Conservation (phyloP, 495 filamentous ascomycete genomes). For the Astrocystis sublimbata region DNA sequence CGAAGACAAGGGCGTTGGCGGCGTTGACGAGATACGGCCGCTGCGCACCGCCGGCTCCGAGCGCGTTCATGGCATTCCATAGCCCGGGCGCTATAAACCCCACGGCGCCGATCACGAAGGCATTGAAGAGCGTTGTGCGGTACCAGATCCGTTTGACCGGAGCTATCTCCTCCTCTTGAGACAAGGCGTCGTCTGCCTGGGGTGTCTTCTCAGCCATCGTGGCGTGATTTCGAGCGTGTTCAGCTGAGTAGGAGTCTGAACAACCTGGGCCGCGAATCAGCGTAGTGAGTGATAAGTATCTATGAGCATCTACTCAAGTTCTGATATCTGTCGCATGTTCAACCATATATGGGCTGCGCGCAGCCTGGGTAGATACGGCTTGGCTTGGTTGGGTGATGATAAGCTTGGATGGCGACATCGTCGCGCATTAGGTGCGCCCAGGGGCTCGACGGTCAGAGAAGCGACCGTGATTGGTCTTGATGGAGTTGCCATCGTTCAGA, state of each 20-base stretch:
- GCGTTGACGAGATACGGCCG: conserved; percentile 59
- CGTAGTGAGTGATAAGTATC: not conserved
- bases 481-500: not conserved
- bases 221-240: not conserved
- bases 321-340: not conserved
- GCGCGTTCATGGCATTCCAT: conserved; percentile 59
- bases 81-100: conserved; percentile 60
- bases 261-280: not conserved
- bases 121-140: conserved; percentile 56
- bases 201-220: conserved; percentile 15
- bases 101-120: conserved; percentile 56
- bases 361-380: not conserved
- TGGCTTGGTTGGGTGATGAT: conserved; percentile 26
- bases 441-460: not conserved
- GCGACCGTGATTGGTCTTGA: not conserved
- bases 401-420: conserved; percentile 31
- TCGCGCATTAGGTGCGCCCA: not conserved
- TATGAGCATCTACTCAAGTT: not conserved
- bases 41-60: conserved; percentile 59
- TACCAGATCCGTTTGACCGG: conserved; percentile 40
- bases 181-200: not conserved
- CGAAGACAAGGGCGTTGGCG: conserved; percentile 58
- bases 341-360: not conserved
- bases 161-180: not conserved
- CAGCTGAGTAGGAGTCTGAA: not conserved